These are phyloP conservation scores for Entophlyctis luteolus DNA, from an alignment of 192 early-diverging fungal species.

Conservation along the genomic window DNA sequence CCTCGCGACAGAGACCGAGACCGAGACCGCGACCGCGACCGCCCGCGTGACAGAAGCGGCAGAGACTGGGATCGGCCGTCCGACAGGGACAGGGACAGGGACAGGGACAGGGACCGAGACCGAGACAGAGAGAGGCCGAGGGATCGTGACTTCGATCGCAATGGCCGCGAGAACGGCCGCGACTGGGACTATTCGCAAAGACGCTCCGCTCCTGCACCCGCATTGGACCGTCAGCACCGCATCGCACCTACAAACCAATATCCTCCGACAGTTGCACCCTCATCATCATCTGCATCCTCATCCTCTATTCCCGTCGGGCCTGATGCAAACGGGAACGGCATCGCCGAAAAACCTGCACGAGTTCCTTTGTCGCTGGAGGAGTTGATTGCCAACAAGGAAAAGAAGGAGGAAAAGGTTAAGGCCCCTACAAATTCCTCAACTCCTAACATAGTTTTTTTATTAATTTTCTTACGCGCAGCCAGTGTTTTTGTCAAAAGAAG, in stretches of 20 bases:
- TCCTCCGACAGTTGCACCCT: neutral
- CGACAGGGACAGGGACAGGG: conserved; percentile 21
- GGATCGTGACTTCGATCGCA: conserved; percentile 27
- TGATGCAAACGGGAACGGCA: neutral
- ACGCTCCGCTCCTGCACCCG: too few species aligned
- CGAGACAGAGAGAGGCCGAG: conserved; percentile 37
- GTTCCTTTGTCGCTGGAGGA: conserved; percentile 78
- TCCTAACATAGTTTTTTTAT: too few species aligned
- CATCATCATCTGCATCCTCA: neutral
- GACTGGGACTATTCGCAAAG: neutral
- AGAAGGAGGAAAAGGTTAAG: conserved; percentile 57
- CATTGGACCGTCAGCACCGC: too few species aligned
- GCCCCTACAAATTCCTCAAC: conserved; percentile 43
- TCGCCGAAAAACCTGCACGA: conserved; percentile 23
- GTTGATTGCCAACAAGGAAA: conserved; percentile 56
- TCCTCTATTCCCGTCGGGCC: neutral
- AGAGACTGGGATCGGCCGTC: neutral
- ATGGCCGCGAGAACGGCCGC: conserved; percentile 7
- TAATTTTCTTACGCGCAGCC: conserved; percentile 39
- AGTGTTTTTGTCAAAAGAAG: conserved; percentile 86
- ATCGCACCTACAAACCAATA: too few species aligned
- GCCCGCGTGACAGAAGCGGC: neutral
- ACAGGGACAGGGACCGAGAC: conserved; percentile 27
- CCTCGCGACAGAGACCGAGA: neutral
- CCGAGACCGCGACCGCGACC: neutral